Evolutionary conservation across 345 rosid genomes (phyloP).

Genomic region (Bruguiera sexangula): DNA sequence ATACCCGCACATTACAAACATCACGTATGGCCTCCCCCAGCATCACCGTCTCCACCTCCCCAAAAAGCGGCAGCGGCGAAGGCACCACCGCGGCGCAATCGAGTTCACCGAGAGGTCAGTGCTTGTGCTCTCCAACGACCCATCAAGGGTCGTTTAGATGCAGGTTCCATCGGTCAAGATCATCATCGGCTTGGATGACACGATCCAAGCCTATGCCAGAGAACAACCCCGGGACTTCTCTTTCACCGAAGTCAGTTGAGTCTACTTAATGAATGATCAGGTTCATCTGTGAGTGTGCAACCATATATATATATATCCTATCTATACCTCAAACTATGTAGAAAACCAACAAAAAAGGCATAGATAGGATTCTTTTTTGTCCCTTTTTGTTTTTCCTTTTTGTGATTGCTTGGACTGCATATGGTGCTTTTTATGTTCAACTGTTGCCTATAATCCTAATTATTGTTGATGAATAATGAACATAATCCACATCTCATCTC

Average conservation of each 20-base stretch:
- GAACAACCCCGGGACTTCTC: slow-evolving; percentile 17
- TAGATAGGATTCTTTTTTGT: too few species aligned
- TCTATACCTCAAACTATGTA: too few species aligned
- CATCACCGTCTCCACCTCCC: slow-evolving; percentile 33
- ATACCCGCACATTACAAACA: background rate
- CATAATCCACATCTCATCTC: too few species aligned
- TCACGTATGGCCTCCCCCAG: slow-evolving; percentile 21
- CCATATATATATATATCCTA: too few species aligned
- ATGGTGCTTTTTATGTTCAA: too few species aligned
- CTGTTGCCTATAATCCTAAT: too few species aligned
- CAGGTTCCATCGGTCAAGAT: slow-evolving; percentile 45
- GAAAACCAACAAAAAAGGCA: too few species aligned
- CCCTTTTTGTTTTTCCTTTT: too few species aligned
- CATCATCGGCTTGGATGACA: slow-evolving; percentile 39
- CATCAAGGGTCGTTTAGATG: slow-evolving; percentile 73
- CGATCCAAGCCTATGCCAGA: slow-evolving; percentile 59
- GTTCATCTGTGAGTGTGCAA: too few species aligned
- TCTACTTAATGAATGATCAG: slow-evolving; percentile 6
- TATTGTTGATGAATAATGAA: too few species aligned
- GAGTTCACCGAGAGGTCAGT: slow-evolving; percentile 42
- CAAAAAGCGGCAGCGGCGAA: slow-evolving; percentile 23
- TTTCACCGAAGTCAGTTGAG: slow-evolving; percentile 23
- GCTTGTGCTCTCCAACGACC: slow-evolving; percentile 69
- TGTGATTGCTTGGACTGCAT: too few species aligned
- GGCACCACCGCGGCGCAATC: background rate